Evolutionary conservation across 2,329 filamentous ascomycete genomes (phyloP), one percentile per base, ranked within the genome.

Genomic region (Stagonosporopsis cucurbitacearum): DNA sequence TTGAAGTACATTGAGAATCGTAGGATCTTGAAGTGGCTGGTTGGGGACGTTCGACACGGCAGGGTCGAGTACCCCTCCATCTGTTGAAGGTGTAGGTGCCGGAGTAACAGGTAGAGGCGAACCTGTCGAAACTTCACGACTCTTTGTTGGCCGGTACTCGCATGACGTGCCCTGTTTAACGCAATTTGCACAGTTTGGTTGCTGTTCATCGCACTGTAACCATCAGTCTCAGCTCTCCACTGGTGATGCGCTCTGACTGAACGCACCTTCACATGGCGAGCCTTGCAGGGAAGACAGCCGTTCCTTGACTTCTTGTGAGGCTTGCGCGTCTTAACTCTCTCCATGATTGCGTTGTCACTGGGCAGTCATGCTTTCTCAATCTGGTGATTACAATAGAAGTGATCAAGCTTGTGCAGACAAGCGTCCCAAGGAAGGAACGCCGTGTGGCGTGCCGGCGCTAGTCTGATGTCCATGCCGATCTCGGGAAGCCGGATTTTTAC

Each of bases 171-270:
- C 64, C 57, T 72, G 69, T 42, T 71, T 72, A 17, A 69, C 64
- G 41, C 70, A 73, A 33, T 69, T 70, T 13, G 64, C 61, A 50
- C 70, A 73, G n/a, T 54, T 59, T 3, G 70, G 70, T 37, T 63
- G 66, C 36, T 65, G 63, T 51, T 73, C 70, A 54, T 72, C 70
- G 53, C 70, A 73, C 69, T 73, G 22, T 45, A 5, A 32, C 54
- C 25, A 49, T 65, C 44, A 66, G 60, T 54, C 25, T 43, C 33
- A 25, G 12, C 22, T 6, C 12, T 47, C 19, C 39, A 13, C 5
- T 12, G 5, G 9, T 20, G 53, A 26, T 15, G 2, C 32, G 23
- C 33, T 52, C 41, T 35, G 19, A 23, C 13, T 26, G 30, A 20
- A 52, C 55, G 28, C 56, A 70, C 69, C 63, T 72, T 72, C 36